These are phyloP conservation scores for Diplogelasinospora grovesii DNA, from an alignment of 495 filamentous ascomycete genomes.

Conservation along the genomic window DNA sequence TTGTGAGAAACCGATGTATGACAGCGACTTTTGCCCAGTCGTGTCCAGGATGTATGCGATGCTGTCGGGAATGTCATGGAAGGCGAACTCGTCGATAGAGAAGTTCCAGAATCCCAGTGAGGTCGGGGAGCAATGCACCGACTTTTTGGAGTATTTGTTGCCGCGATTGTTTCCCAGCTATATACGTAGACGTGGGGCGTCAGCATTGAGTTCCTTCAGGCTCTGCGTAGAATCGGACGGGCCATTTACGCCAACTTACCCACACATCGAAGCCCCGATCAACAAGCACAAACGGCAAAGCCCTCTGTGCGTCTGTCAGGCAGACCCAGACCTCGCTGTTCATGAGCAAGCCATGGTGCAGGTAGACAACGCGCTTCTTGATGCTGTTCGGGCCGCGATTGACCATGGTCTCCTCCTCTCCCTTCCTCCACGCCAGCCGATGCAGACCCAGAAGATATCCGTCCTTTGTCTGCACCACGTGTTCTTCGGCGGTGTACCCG, in stretches of 20 bases:
- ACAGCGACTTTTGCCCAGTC: slow-evolving; percentile 76
- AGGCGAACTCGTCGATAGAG: slow-evolving; percentile 95
- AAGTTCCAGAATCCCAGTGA: slow-evolving; percentile 89
- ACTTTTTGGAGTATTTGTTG: slow-evolving; percentile 99
- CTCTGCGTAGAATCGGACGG: neutral
- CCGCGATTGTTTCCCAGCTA: slow-evolving; percentile 92
- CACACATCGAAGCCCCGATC: slow-evolving; percentile 95
- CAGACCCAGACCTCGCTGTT: slow-evolving; percentile 99
- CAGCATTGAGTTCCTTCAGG: no score
- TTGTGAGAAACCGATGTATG: slow-evolving; percentile 95
- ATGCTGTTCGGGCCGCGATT: slow-evolving; percentile 65
- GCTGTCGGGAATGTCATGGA: slow-evolving; percentile 92
- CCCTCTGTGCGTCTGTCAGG: slow-evolving; percentile 76
- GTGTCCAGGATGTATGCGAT: slow-evolving; percentile 86
- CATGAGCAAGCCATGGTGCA: slow-evolving; percentile 96
- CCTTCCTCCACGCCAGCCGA: slow-evolving; percentile 72
- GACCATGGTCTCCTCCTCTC: slow-evolving; percentile 66
- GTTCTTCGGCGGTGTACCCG: slow-evolving; percentile 90
- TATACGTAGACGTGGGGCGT: neutral
- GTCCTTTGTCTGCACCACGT: slow-evolving; percentile 89
- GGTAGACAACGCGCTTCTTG: slow-evolving; percentile 81
- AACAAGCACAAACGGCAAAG: slow-evolving; percentile 81
- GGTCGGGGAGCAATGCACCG: slow-evolving; percentile 61
- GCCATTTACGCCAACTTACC: slow-evolving; percentile 59
- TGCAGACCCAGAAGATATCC: slow-evolving; percentile 92